Percentiles rank a stretch among this genome's conserved stretches.
phyloP scores from a whole-genome alignment of 768 basidiomycete species.

The Trametes meyenii region DNA sequence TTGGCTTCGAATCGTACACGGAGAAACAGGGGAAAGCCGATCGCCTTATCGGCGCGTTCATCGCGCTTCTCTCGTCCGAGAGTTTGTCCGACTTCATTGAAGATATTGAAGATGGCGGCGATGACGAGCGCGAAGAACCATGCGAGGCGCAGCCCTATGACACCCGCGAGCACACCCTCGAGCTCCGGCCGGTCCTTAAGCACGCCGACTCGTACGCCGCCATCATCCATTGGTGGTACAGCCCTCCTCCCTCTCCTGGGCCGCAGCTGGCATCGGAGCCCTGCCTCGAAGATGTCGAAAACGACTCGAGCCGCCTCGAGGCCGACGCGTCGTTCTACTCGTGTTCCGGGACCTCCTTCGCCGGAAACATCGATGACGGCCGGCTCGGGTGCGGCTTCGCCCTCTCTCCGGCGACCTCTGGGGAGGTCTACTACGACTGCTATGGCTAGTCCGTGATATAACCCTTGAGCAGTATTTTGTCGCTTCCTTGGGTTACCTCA shows the following conservation, averaged over 20 bases:
- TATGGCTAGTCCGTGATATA: too few relatives aligned
- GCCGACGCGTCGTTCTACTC: slow-evolving; percentile 1
- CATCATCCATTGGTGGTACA: not conserved
- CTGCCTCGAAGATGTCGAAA: not conserved
- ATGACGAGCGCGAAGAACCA: not conserved
- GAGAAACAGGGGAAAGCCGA: not conserved
- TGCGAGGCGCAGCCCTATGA: not conserved
- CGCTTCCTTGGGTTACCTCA: too few relatives aligned
- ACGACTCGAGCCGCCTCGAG: not conserved
- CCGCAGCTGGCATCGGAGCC: too few relatives aligned
- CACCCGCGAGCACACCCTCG: not conserved
- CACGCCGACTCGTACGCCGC: not conserved
- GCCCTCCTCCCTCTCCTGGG: not conserved
- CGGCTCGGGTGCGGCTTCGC: too few relatives aligned
- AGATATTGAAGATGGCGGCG: not conserved
- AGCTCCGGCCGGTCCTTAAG: too few relatives aligned
- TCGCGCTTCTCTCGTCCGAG: not conserved
- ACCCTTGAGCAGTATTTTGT: too few relatives aligned
- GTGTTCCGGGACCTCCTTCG: too few relatives aligned
- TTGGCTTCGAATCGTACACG: too few relatives aligned
- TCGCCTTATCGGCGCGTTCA: not conserved
- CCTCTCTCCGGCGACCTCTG: too few relatives aligned
- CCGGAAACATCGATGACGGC: not conserved
- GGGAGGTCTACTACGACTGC: too few relatives aligned
- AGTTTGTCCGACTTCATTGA: not conserved